These are phyloP conservation scores for Coccinonectria pachysandricola DNA, from an alignment of 2,329 filamentous ascomycete species.

Conservation along the genomic window DNA sequence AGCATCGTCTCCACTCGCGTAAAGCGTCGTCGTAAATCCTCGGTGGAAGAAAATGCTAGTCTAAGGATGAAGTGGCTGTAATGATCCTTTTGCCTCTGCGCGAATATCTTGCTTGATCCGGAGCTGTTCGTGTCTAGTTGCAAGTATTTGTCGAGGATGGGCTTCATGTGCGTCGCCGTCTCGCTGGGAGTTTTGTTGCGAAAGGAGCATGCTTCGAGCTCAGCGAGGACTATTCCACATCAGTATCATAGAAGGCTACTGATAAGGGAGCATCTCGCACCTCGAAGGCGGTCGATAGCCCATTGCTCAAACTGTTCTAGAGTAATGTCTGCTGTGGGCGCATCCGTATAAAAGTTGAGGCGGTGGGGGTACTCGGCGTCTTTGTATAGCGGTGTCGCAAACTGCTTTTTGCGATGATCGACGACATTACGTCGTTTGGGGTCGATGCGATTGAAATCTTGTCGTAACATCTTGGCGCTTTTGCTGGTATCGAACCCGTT, in stretches of 20 bases:
- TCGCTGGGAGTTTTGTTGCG: constrained; percentile 80
- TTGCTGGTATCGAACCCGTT: too few species aligned
- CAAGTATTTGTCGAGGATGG: constrained; percentile 78
- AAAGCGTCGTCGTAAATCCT: constrained; percentile 82
- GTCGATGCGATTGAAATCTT: constrained; percentile 43
- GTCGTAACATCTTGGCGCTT: constrained; percentile 34
- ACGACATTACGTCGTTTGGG: constrained; percentile 67
- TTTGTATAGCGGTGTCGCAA: constrained; percentile 66
- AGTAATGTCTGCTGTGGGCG: constrained; percentile 88
- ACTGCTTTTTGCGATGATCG: constrained; percentile 79
- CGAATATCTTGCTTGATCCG: constrained; percentile 42
- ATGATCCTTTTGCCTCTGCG: constrained; percentile 86
- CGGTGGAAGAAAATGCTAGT: constrained; percentile 82
- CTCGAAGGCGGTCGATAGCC: constrained; percentile 84
- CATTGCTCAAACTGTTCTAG: constrained; percentile 98
- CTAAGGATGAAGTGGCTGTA: constrained; percentile 96
- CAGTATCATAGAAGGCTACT: neutral
- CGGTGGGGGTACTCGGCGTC: constrained; percentile 72
- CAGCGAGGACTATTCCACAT: constrained; percentile 56
- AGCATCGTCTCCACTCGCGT: constrained; percentile 79
- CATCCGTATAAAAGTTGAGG: constrained; percentile 82
- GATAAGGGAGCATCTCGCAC: constrained; percentile 31
- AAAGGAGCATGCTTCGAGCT: constrained; percentile 90
- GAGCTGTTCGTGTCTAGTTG: constrained; percentile 70
- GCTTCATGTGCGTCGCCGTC: constrained; percentile 72